phyloP scores from a whole-genome alignment of 805 yeast genomes.

The Candida arabinofermentans region DNA sequence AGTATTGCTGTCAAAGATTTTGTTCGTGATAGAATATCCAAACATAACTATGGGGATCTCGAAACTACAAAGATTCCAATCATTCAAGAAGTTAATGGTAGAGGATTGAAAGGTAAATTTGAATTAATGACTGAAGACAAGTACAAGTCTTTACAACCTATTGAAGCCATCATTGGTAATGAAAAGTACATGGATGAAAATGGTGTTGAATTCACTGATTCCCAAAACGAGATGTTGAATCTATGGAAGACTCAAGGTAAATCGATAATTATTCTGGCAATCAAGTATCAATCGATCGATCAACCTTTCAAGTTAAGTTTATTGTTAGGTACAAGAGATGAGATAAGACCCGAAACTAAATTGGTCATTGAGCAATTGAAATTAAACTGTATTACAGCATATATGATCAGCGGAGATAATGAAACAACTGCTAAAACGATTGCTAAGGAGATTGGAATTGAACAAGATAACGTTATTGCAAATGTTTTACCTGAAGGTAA shows the following conservation, averaged over 20 bases:
- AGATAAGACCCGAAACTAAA: slow-evolving; percentile 53
- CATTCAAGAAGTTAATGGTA: slow-evolving; percentile 55
- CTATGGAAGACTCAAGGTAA: slow-evolving; percentile 63
- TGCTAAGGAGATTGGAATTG: slow-evolving; percentile 62
- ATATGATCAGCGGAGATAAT: slow-evolving; percentile 81
- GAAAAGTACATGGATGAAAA: slow-evolving; percentile 53
- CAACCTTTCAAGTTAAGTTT: slow-evolving; percentile 37
- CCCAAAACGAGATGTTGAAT: slow-evolving; percentile 33
- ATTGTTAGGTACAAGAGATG: slow-evolving; percentile 58
- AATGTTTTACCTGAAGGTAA: slow-evolving; percentile 75
- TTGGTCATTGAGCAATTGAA: slow-evolving; percentile 42
- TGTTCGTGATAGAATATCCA: slow-evolving; percentile 25
- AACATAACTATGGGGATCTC: slow-evolving; percentile 10
- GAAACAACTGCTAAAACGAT: slow-evolving; percentile 36
- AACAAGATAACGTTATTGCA: slow-evolving; percentile 51
- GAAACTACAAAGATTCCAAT: slow-evolving; percentile 38
- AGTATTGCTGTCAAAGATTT: slow-evolving; percentile 52
- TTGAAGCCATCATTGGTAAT: slow-evolving; percentile 50
- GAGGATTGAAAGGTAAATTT: slow-evolving; percentile 50
- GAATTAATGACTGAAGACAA: slow-evolving; percentile 20
- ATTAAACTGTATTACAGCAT: slow-evolving; percentile 46
- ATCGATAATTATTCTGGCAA: slow-evolving; percentile 56
- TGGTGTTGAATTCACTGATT: slow-evolving; percentile 34
- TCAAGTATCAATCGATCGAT: slow-evolving; percentile 29
- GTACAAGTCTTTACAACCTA: slow-evolving; percentile 22